Evolutionary conservation across 2,329 filamentous ascomycete species (phyloP).

Genomic region (Fusarium verrucosum): DNA sequence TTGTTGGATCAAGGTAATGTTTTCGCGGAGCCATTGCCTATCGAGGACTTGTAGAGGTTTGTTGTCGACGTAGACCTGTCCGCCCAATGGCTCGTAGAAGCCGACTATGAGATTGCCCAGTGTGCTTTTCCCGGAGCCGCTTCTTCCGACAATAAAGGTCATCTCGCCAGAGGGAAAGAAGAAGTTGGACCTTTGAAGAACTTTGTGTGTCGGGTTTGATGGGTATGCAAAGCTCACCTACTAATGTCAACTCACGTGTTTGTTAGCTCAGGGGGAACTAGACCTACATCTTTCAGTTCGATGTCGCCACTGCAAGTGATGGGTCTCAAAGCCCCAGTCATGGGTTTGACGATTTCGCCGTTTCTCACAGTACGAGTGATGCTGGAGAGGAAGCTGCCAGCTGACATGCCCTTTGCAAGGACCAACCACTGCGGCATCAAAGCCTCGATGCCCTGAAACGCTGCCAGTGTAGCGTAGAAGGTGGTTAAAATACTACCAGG

Average conservation of each 20-base stretch:
- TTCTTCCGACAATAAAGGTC: conserved; percentile 84
- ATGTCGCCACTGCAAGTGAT: conserved; percentile 71
- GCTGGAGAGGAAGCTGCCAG: conserved; percentile 69
- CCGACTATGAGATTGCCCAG: conserved; percentile 80
- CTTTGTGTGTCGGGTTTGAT: conserved; percentile 67
- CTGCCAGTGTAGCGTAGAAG: conserved; percentile 83
- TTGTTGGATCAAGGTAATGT: conserved; percentile 85
- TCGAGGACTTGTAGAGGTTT: conserved; percentile 69
- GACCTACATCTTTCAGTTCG: conserved; percentile 17
- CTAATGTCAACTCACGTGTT: background rate
- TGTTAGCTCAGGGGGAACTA: accelerated
- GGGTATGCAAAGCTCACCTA: conserved; percentile 88
- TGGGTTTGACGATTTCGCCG: background rate
- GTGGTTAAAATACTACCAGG: conserved; percentile 80
- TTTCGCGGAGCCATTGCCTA: conserved; percentile 76
- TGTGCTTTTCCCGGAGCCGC: conserved; percentile 93
- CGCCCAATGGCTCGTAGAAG: conserved; percentile 75
- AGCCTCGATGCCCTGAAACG: conserved; percentile 77
- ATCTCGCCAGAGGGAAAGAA: conserved; percentile 76
- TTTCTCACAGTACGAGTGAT: conserved; percentile 50
- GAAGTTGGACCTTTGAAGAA: conserved; percentile 70
- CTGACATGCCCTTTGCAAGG: conserved; percentile 80
- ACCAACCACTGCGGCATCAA: conserved; percentile 81
- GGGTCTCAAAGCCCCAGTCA: conserved; percentile 43
- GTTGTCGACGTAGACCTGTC: conserved; percentile 75